phyloP scores from a whole-genome alignment of 257 asterid species.

The Gardenia jasminoides region DNA sequence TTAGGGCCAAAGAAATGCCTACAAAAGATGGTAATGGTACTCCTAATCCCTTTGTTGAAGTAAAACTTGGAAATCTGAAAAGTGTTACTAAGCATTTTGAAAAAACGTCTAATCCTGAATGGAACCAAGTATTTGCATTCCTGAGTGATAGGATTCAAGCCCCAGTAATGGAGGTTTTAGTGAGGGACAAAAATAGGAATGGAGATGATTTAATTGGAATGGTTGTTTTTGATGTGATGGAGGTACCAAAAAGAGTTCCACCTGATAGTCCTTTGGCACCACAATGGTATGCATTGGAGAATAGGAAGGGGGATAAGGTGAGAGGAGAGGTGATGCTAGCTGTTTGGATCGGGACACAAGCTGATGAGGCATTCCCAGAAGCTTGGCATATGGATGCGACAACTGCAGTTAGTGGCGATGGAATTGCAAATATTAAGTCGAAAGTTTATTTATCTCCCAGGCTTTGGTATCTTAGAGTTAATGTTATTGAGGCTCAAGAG shows the following conservation, averaged over 20 bases:
- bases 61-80: conserved; percentile 60
- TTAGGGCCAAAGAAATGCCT: conserved; percentile 65
- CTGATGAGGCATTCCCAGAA: conserved; percentile 87
- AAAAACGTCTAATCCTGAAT: conserved; percentile 55
- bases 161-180: conserved; percentile 46
- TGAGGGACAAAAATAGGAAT: conserved; percentile 53
- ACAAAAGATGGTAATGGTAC: conserved; percentile 30
- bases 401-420: conserved; percentile 50
- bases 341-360: conserved; percentile 88
- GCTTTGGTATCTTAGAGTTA: conserved; percentile 84
- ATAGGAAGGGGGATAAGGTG: conserved; percentile 46
- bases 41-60: conserved; percentile 63
- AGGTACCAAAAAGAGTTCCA: conserved; percentile 80
- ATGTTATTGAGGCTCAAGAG: conserved; percentile 88
- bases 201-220: conserved; percentile 61
- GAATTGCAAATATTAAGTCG: conserved; percentile 56
- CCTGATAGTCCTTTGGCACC: conserved; percentile 98
- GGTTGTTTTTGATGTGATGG: conserved; percentile 52
- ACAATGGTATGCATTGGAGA: conserved; percentile 78
- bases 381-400: conserved; percentile 76
- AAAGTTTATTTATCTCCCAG: conserved; percentile 89
- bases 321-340: conserved; percentile 81
- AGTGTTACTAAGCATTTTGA: conserved; percentile 47
- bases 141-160: conserved; percentile 57
- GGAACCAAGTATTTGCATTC: conserved; percentile 76